Conservation (phyloP, 169 alveolate species). For the Plasmodium cynomolgi region DNA sequence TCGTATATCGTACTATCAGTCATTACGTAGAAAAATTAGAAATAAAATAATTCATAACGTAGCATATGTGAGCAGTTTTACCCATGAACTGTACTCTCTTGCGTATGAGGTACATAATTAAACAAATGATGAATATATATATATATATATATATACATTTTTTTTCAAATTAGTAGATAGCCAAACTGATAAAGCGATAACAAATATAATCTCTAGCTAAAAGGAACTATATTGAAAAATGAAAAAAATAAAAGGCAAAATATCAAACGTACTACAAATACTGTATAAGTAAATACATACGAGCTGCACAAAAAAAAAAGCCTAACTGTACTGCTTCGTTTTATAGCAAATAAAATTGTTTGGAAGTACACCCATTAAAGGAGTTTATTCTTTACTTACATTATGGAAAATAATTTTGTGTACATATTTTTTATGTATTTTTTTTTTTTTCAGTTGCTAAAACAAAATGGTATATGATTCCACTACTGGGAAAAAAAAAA, state of each 20-base stretch:
- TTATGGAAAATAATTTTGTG: not conserved
- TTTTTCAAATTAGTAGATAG: not conserved
- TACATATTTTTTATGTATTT: no score
- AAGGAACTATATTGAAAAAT: not conserved
- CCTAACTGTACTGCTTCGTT: not conserved
- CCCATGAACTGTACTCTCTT: not conserved
- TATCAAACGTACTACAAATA: not conserved
- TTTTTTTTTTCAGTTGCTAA: not conserved
- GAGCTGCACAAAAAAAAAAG: not conserved
- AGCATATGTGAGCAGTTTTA: not conserved
- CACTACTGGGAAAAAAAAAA: not conserved
- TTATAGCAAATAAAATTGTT: not conserved
- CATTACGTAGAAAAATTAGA: not conserved
- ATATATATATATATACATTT: no score
- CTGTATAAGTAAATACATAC: not conserved
- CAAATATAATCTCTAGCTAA: not conserved
- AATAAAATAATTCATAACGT: not conserved
- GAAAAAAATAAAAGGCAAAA: not conserved
- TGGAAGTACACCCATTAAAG: not conserved
- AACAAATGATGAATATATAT: not conserved
- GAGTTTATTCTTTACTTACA: not conserved
- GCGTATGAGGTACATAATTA: not conserved
- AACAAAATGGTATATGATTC: not conserved
- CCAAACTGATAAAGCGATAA: not conserved
- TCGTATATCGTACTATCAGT: not conserved